Conservation (phyloP, 306 rosid species). For the Corylus americana region DNA sequence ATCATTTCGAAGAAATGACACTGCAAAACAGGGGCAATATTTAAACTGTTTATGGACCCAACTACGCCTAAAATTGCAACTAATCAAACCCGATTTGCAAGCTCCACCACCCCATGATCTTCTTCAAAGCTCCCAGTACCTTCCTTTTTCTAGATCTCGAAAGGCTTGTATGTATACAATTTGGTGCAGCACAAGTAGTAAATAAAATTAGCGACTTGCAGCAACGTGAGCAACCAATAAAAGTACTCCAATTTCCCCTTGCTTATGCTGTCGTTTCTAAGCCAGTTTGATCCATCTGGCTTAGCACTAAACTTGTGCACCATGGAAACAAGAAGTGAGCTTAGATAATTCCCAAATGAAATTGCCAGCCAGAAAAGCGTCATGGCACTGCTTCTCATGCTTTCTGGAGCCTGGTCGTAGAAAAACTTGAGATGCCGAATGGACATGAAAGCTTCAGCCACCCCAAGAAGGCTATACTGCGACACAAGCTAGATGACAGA, state of each 20-base stretch:
- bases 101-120: slow-evolving; percentile 48
- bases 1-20: not conserved
- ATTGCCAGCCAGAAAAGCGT: too few species aligned
- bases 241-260: slow-evolving; percentile 79
- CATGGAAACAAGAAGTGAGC: too few species aligned
- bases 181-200: slow-evolving; percentile 68
- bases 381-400: too few species aligned
- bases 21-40: not conserved
- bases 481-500: slow-evolving; percentile 86
- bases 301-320: slow-evolving; percentile 34
- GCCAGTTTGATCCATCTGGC: slow-evolving; percentile 83
- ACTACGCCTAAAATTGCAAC: not conserved
- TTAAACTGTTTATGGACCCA: not conserved
- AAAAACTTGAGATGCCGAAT: slow-evolving; percentile 89
- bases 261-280: slow-evolving; percentile 64
- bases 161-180: slow-evolving; percentile 65
- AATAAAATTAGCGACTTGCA: slow-evolving; percentile 59
- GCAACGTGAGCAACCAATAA: slow-evolving; percentile 72
- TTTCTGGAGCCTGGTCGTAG: slow-evolving; percentile 62
- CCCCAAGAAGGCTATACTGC: slow-evolving; percentile 83
- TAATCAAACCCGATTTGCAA: slow-evolving; percentile 35
- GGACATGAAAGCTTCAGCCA: slow-evolving; percentile 96
- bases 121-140: slow-evolving; percentile 14
- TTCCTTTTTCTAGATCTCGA: slow-evolving; percentile 51
- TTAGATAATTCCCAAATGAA: too few species aligned